These are phyloP conservation scores for Aspergillus nidulans DNA, from an alignment of 495 filamentous ascomycete species.

Conservation along the genomic window DNA sequence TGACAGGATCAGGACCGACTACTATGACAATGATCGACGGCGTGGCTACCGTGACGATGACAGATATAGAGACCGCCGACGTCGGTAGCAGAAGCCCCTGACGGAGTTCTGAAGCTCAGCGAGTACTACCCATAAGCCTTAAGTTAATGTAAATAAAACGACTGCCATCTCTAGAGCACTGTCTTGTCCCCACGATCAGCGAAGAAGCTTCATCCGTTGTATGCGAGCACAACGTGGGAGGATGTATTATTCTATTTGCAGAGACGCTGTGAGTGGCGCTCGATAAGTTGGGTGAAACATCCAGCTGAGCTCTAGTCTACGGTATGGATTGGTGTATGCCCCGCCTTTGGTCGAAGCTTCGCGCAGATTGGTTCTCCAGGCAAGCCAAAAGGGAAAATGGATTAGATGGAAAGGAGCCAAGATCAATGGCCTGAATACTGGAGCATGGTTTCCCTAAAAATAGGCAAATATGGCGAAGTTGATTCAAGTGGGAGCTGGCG, in stretches of 20 bases:
- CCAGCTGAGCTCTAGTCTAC: neutral
- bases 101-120: neutral
- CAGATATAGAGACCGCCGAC: slow-evolving; percentile 29
- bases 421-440: slow-evolving; percentile 4
- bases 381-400: slow-evolving; percentile 2
- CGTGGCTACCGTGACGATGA: slow-evolving; percentile 26
- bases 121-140: neutral
- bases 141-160: neutral
- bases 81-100: slow-evolving; percentile 12
- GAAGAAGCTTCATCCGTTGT: neutral
- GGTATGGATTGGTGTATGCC: neutral
- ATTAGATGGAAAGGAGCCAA: neutral
- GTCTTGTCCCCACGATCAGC: neutral
- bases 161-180: neutral
- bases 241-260: slow-evolving; percentile 3
- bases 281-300: slow-evolving; percentile 8
- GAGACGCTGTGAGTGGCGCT: neutral
- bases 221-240: neutral
- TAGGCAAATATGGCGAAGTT: neutral
- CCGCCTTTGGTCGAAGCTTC: slow-evolving; percentile 8
- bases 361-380: slow-evolving; percentile 13
- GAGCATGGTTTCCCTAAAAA: slow-evolving; percentile 6
- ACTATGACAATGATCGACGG: slow-evolving; percentile 18
- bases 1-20: slow-evolving; percentile 12
- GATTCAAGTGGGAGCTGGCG: neutral